Evolutionary conservation across 805 yeast species (phyloP).

Genomic region (Barnettozyma siamensis): DNA sequence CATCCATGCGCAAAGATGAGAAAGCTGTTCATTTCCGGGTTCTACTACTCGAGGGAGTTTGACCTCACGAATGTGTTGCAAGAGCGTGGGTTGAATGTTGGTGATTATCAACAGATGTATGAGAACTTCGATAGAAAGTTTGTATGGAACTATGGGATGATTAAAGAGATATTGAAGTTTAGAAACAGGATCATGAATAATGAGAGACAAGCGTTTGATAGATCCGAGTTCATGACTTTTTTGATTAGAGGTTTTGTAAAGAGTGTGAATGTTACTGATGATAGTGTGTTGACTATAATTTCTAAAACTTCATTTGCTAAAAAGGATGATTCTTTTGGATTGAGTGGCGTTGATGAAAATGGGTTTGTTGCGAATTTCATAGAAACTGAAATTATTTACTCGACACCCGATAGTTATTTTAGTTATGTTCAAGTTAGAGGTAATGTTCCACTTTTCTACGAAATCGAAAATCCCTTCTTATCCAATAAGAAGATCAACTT

Average conservation of each 20-base stretch:
- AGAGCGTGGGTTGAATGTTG: conserved; percentile 48
- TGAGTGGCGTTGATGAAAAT: conserved; percentile 85
- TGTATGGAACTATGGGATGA: conserved; percentile 88
- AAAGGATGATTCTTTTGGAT: conserved; percentile 74
- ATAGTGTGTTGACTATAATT: conserved; percentile 58
- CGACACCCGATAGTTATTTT: conserved; percentile 44
- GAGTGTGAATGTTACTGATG: conserved; percentile 38
- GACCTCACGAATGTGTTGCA: conserved; percentile 82
- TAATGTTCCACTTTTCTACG: conserved; percentile 93
- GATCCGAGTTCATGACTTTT: conserved; percentile 68
- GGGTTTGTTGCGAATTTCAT: conserved; percentile 90
- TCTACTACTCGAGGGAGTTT: conserved; percentile 84
- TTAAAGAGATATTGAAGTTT: conserved; percentile 69
- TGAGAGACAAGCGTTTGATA: conserved; percentile 56
- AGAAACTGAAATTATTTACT: conserved; percentile 79
- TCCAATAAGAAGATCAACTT: conserved; percentile 75
- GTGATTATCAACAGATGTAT: conserved; percentile 30
- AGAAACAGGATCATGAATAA: conserved; percentile 58
- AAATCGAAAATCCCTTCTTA: conserved; percentile 67
- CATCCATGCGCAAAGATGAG: conserved; percentile 80
- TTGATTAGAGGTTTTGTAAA: conserved; percentile 91
- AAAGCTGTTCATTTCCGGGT: conserved; percentile 75
- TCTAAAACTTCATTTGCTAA: conserved; percentile 88
- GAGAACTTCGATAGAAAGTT: conserved; percentile 64
- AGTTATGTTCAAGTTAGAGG: conserved; percentile 86